Base-by-base conservation (phyloP, 306 rosid species). In the Trifolium repens region DNA sequence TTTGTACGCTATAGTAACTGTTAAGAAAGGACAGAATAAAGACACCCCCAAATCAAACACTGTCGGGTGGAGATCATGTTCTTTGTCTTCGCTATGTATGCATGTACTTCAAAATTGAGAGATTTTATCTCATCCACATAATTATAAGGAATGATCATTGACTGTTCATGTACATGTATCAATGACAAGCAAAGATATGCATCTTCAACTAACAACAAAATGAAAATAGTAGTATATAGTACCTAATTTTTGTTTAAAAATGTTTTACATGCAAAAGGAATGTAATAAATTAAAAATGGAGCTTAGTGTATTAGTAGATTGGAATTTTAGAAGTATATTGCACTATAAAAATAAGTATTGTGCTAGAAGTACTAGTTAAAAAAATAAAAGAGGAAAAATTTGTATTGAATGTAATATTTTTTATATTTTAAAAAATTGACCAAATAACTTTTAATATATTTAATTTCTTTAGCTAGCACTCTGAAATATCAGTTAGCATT, bases 21-120 rank as follows among this genome's bases (percentile, higher is more conserved):
- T 43, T 57, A 77, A 71, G 71, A 78, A 81, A 76, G 75, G 83
- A 73, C 82, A 77, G 71, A 75, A 73, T 24, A 82, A 61, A 44
- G 67, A 52, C 80, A 42, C 19, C 71, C 80, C 70, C 79, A 73
- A 55, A 55, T 64, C 84, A 37, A 81, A 68, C 80, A 69, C 40
- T 65, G 71, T 71, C 73, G 7, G 67, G 19, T 52, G 70, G 50
- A 75, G 76, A 60, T 76, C 70, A 77, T 72, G 30, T 86, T 57
- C 72, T 72, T 79, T 80, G 84, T 74, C 82, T 69, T 50, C 32
- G 60, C 62, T 39, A 39, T 39, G 42, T 39, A 39, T 39, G 42
- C 14, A 42, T 49, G 40, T 59, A 34, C 24, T 72, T 66, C 60
- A 53, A 78, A 65, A 26, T 54, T 10, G 30, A 79, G 35, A 65